These are phyloP conservation scores for Metschnikowia sp. DNA, from an alignment of 805 yeast species.

Conservation along the genomic window DNA sequence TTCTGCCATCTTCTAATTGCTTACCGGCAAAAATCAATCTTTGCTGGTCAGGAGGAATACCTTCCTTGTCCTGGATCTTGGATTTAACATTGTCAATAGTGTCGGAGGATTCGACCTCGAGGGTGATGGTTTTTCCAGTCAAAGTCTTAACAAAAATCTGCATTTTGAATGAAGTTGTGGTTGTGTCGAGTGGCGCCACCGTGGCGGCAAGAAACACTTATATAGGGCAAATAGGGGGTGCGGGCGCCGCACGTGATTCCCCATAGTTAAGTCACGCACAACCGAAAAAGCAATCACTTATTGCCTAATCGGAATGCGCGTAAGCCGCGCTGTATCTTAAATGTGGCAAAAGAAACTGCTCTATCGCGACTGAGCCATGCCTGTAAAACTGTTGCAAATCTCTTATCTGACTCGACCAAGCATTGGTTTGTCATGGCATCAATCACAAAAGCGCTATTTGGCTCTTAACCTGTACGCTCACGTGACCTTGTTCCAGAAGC, in stretches of 20 bases:
- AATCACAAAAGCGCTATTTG: no score
- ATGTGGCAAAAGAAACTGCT: not conserved
- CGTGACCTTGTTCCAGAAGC: constrained; percentile 2
- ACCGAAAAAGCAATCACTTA: constrained; percentile 14
- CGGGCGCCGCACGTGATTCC: constrained; percentile 15
- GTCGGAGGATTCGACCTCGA: constrained; percentile 97
- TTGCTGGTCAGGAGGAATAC: constrained; percentile 97
- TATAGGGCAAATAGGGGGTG: constrained; percentile 19
- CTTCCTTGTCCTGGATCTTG: constrained; percentile 96
- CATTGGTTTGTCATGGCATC: no score
- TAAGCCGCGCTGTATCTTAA: constrained; percentile 4
- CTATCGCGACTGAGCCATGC: no score
- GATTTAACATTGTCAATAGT: constrained; percentile 91
- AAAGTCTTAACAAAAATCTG: constrained; percentile 54
- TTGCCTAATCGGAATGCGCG: constrained; percentile 6
- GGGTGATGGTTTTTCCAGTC: constrained; percentile 69
- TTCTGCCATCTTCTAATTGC: constrained; percentile 95
- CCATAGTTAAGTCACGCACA: constrained; percentile 17
- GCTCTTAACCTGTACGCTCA: not conserved
- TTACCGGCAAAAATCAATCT: constrained; percentile 97
- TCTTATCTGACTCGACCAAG: no score
- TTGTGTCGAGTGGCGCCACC: constrained; percentile 1
- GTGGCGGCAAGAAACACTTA: constrained; percentile 18
- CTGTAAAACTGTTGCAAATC: no score
- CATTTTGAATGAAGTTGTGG: constrained; percentile 23